Evolutionary conservation across 2,329 filamentous ascomycete genomes (phyloP), one percentile per base, ranked within the genome.

Genomic region (Alternaria infectoria): DNA sequence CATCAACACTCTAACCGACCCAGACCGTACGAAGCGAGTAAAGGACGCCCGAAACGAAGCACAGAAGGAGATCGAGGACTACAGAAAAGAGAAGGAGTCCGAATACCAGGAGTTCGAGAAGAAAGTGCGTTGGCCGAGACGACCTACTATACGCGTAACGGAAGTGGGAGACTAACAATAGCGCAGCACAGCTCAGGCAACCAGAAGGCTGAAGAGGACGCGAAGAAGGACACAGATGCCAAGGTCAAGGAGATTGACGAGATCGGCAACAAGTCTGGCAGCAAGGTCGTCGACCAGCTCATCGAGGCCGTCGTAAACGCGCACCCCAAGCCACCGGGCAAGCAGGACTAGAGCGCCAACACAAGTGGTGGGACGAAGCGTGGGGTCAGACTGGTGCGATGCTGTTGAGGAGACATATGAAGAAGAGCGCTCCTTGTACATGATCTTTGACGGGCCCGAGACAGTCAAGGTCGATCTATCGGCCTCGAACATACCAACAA

Each of bases 41-140:
- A 97, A 93, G 84, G 96, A 98, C 84, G 96, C 96, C 68, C 92
- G 95, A 79, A 90, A 92, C 78, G 96, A 99, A 83, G 96, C 96
- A 67, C 96, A 97, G 84, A 97, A 97, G 84, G 95, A 99, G 82
- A 97, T 99, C 77, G 92, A 97, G 71, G 91, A 93, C 60, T 98
- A 99, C 86, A 89, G 90, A 80, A 88, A 90, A 76, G 84, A 90
- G 74, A 99, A 97, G 85, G 96, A 99, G 77, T 88, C 92, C 36
- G 95, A 98, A 82, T 98, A 93, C 85, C 95, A 96, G 86, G 91
- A 91, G 79, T 98, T 97, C 76, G 93, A 98, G 85, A 87, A 93
- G 68, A 87, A 92, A 87, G 89, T 91, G 77, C 76, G 72, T 69
- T 26, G 43, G 15, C 13, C 17, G 25, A 28, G 15, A 25, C 25